Percentiles rank a stretch among this genome's conserved stretches.
Conservation (phyloP, 2,329 filamentous ascomycete genomes). For the Sclerotinia glacialis region DNA sequence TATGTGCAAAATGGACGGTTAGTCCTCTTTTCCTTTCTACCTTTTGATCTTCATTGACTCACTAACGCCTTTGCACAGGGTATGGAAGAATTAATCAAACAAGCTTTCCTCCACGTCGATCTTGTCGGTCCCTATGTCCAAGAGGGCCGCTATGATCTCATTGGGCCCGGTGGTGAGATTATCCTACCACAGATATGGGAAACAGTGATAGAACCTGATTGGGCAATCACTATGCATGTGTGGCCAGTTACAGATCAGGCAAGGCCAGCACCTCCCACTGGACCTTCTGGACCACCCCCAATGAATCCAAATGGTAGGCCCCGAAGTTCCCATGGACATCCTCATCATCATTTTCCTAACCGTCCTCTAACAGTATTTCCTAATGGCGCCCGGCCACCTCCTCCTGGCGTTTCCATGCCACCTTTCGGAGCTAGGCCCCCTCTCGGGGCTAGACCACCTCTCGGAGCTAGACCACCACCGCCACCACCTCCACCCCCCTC, state of each 20-base stretch:
- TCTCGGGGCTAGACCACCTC: slow-evolving; percentile 16
- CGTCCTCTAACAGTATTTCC: slow-evolving; percentile 23
- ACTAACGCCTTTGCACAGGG: slow-evolving; percentile 51
- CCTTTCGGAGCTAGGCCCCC: slow-evolving; percentile 21
- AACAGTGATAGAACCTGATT: slow-evolving; percentile 75
- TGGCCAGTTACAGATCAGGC: slow-evolving; percentile 56
- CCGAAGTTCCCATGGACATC: slow-evolving; percentile 24
- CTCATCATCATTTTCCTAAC: slow-evolving; percentile 23
- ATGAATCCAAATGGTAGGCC: slow-evolving; percentile 21
- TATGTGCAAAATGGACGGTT: slow-evolving; percentile 83
- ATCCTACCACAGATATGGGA: slow-evolving; percentile 82
- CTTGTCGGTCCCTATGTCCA: slow-evolving; percentile 72
- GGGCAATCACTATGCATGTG: slow-evolving; percentile 66
- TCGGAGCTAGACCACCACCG: slow-evolving; percentile 21
- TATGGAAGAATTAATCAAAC: slow-evolving; percentile 83
- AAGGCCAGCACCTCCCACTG: slow-evolving; percentile 26
- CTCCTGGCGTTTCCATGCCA: slow-evolving; percentile 14
- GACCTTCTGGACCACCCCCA: slow-evolving; percentile 18
- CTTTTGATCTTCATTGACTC: slow-evolving; percentile 19
- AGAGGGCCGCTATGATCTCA: slow-evolving; percentile 75
- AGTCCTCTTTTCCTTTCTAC: slow-evolving; percentile 39
- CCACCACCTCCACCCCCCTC: slow-evolving; percentile 22
- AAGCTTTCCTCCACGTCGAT: slow-evolving; percentile 78
- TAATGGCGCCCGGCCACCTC: slow-evolving; percentile 25
- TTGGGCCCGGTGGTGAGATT: slow-evolving; percentile 76